Evolutionary conservation across 2,329 filamentous ascomycete genomes (phyloP).

Genomic region (Beauveria asiatica): DNA sequence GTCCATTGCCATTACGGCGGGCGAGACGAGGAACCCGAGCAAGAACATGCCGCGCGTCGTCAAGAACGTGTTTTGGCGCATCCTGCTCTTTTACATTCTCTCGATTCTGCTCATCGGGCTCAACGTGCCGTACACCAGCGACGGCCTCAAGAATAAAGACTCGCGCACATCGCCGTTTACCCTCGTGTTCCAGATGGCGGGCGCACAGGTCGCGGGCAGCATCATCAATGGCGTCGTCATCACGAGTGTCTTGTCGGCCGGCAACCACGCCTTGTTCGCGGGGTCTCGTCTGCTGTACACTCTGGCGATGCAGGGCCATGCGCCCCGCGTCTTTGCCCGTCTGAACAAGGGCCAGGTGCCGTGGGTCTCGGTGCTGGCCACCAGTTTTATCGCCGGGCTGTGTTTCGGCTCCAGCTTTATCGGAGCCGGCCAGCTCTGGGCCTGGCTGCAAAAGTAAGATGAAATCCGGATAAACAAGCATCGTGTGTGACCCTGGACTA

Average conservation of each 20-base stretch:
- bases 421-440: conserved; percentile 56
- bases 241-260: conserved; percentile 29
- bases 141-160: conserved; percentile 3
- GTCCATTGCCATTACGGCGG: conserved; percentile 48
- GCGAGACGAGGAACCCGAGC: conserved; percentile 55
- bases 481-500: neutral
- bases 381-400: conserved; percentile 47
- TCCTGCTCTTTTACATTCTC: conserved; percentile 41
- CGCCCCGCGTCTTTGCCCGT: conserved; percentile 43
- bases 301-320: conserved; percentile 36
- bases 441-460: conserved; percentile 54
- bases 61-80: conserved; percentile 58
- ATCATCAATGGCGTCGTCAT: conserved; percentile 53
- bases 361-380: conserved; percentile 37
- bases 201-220: conserved; percentile 39
- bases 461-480: neutral
- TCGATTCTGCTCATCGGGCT: conserved; percentile 42
- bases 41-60: conserved; percentile 54
- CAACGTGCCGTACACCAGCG: conserved; percentile 46
- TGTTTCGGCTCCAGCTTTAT: conserved; percentile 60
- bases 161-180: conserved; percentile 36
- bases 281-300: conserved; percentile 28
- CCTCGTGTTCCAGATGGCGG: conserved; percentile 50
- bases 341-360: conserved; percentile 28
- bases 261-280: conserved; percentile 30